Conservation (phyloP, 2,329 filamentous ascomycete species). For the Alternaria brassicicola region DNA sequence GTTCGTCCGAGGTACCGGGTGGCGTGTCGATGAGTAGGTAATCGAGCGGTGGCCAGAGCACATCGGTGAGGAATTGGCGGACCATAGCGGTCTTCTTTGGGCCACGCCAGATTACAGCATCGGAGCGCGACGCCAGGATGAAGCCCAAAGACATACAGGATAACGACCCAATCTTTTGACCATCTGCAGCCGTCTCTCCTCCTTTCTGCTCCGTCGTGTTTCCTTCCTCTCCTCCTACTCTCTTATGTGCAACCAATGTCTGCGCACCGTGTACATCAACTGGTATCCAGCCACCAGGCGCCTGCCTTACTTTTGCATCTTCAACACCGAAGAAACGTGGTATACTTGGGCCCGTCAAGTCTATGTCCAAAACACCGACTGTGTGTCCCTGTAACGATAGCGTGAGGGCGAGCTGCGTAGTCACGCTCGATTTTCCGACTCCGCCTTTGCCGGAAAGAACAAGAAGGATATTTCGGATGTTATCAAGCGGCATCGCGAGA, state of each 20-base stretch:
- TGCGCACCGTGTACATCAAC: slow-evolving; percentile 76
- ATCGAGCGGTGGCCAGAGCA: slow-evolving; percentile 85
- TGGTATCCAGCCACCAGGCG: slow-evolving; percentile 89
- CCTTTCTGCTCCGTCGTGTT: background rate
- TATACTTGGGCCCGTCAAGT: slow-evolving; percentile 95
- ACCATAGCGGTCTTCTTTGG: slow-evolving; percentile 99
- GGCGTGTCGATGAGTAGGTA: slow-evolving; percentile 95
- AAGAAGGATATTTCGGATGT: slow-evolving; percentile 78
- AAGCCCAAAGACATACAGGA: slow-evolving; percentile 94
- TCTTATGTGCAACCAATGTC: slow-evolving; percentile 21
- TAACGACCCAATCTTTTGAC: slow-evolving; percentile 63
- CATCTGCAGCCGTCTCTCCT: slow-evolving; percentile 1
- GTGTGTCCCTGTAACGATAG: slow-evolving; percentile 84
- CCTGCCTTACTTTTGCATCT: slow-evolving; percentile 85
- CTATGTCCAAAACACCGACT: slow-evolving; percentile 93
- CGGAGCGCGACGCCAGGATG: slow-evolving; percentile 78
- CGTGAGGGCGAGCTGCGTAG: slow-evolving; percentile 90
- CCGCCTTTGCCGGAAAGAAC: slow-evolving; percentile 96
- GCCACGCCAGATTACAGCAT: slow-evolving; percentile 95
- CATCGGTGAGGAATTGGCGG: slow-evolving; percentile 90
- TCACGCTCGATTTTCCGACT: slow-evolving; percentile 97
- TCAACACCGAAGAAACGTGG: slow-evolving; percentile 93
- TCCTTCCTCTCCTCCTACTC: slow-evolving; percentile 4
- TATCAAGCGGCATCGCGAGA: slow-evolving; percentile 67
- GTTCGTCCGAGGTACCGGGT: slow-evolving; percentile 94